Evolutionary conservation across 2,329 filamentous ascomycete species (phyloP), one percentile per base, ranked within the genome.

Genomic region (Diaporthe caulivora): DNA sequence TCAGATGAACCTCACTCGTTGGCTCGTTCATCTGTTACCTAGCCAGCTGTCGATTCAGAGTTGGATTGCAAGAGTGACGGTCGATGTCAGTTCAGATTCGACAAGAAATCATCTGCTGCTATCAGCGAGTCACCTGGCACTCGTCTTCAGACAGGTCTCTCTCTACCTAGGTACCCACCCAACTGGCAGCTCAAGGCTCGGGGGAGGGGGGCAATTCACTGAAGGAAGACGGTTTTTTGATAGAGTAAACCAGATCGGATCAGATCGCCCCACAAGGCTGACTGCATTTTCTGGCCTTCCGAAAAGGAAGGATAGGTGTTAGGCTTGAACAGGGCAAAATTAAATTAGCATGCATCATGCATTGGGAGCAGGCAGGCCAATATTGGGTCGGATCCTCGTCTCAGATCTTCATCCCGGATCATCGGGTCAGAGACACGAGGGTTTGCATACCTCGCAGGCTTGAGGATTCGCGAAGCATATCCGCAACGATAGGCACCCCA

Each of bases 371-470:
- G 34, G 34, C 34, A 13, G 53, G 21, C 17, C 24, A 29, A 31
- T 11, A 47, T 8, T n/a, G 26, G 24, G 26, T 47, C 24, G 58
- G 26, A 49, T 31, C 58, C n/a, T n/a, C 4, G 42, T 64, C 42
- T 37, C 57, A n/a, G 26, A 49, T 31, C 58, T 31, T n/a, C 4
- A 26, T 64, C 42, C 57, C 57, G 37, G 57, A 62, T 62, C 57
- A 37, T 21, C 57, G 37, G 42, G 57, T 26, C 57, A 44, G 8
- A 26, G 37, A 42, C 24, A 60, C 34, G 55, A 26, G 15, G 13
- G n/a, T 51, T 51, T 51, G 49, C 49, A 26, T 51, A 26, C 49
- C 49, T 29, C 34, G 17, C 17, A 42, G n/a, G 10, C 24, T 42
- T 13, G 55, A 26, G 34, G 21, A 7, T 17, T 26, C n/a, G 57